Conservation (phyloP, 345 rosid genomes). For the Geranium rotundifolium region DNA sequence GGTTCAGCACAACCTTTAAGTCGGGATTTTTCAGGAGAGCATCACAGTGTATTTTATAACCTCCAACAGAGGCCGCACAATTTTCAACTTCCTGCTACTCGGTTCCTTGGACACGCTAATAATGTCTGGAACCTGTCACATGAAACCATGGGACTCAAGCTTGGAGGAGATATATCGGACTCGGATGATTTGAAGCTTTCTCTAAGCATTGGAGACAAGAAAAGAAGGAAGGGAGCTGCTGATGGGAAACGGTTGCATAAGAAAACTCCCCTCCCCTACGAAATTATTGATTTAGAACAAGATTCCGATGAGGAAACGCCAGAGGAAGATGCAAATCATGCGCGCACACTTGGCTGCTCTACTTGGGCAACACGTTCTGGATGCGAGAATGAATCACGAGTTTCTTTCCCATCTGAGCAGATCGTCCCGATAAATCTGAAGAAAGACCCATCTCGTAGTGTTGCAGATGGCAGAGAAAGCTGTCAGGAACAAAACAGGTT, state of each 20-base stretch:
- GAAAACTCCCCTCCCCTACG: constrained; percentile 9
- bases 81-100: constrained; percentile 27
- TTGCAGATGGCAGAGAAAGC: not conserved
- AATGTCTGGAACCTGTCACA: constrained; percentile 8
- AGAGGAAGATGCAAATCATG: constrained; percentile 2
- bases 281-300: constrained; percentile 27
- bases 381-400: constrained; percentile 11
- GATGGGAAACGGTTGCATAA: constrained; percentile 8
- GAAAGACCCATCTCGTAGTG: constrained; percentile 11
- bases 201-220: constrained; percentile 17
- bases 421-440: constrained; percentile 10
- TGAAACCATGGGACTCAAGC: not conserved
- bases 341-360: constrained; percentile 6
- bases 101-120: constrained; percentile 11
- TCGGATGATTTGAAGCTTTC: constrained; percentile 31
- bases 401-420: constrained; percentile 11
- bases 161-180: constrained; percentile 3
- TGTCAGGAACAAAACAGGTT: too few species aligned
- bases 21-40: constrained; percentile 9
- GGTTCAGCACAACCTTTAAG: not conserved
- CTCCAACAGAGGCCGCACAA: constrained; percentile 15
- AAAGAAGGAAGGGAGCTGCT: constrained; percentile 9
- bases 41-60: constrained; percentile 5
- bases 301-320: constrained; percentile 9
- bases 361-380: not conserved